Conservation (phyloP, 2,329 filamentous ascomycete species). For the Magnaporthiopsis rhizophila region DNA sequence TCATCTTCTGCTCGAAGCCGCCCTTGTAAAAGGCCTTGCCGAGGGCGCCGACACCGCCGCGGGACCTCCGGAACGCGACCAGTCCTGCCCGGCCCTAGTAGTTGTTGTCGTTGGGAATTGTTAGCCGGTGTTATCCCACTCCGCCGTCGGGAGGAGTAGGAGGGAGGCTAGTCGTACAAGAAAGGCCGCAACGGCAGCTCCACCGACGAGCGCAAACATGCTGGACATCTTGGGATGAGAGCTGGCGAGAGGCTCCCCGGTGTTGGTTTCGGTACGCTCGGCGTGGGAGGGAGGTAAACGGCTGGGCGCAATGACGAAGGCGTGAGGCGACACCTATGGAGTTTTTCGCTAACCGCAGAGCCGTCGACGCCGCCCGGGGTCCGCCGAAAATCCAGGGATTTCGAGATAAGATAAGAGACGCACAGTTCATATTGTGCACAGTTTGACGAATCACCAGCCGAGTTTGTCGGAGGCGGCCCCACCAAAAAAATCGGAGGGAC, state of each 20-base stretch:
- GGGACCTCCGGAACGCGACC: conserved; percentile 77
- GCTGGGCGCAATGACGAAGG: neutral
- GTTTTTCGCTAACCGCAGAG: neutral
- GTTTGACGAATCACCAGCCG: neutral
- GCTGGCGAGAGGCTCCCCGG: neutral
- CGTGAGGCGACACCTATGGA: neutral
- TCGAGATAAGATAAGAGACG: neutral
- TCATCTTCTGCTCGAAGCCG: conserved; percentile 97
- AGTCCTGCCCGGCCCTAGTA: conserved; percentile 83
- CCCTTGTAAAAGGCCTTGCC: conserved; percentile 97
- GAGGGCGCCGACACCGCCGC: conserved; percentile 67
- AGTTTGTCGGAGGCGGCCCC: conserved; percentile 8
- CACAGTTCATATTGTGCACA: neutral
- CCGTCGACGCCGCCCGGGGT: neutral
- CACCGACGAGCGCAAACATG: conserved; percentile 45
- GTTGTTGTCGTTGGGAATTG: neutral
- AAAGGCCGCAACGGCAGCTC: conserved; percentile 58
- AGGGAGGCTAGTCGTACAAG: conserved; percentile 34
- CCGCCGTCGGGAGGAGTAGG: too few relatives aligned
- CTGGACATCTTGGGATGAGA: neutral
- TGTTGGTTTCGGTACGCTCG: neutral
- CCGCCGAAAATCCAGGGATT: neutral
- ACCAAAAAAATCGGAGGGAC: conserved; percentile 11
- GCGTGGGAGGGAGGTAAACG: too few relatives aligned
- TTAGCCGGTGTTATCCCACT: neutral